A percentile compares a stretch with the other conserved stretches of the same genome.
Conservation (phyloP, 257 asterid genomes). For the Catharanthus roseus region DNA sequence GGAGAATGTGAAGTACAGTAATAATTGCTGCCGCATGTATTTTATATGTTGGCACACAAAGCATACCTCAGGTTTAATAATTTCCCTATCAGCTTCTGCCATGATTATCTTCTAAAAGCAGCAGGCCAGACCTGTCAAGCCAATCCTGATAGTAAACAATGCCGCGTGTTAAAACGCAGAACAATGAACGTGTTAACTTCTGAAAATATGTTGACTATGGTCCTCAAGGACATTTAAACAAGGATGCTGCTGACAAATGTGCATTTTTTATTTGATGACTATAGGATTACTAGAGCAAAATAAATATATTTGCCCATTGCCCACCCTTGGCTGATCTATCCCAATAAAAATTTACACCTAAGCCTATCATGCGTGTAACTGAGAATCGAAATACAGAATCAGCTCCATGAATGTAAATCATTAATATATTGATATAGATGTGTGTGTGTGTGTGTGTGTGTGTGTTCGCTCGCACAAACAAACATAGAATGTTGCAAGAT, state of each 20-base stretch:
- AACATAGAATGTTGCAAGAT: not conserved
- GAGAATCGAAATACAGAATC: not conserved
- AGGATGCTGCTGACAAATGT: not conserved
- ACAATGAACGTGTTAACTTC: not conserved
- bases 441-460: too few species aligned
- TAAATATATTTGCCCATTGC: not conserved
- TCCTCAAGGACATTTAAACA: not conserved
- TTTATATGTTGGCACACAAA: not conserved
- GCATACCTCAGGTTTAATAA: constrained; percentile 28
- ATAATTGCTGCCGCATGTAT: not conserved
- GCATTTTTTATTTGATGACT: not conserved
- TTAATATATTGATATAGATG: not conserved
- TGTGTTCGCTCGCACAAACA: too few species aligned
- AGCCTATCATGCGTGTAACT: not conserved
- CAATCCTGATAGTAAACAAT: constrained; percentile 8
- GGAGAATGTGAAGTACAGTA: not conserved
- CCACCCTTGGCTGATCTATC: not conserved
- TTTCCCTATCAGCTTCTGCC: constrained; percentile 26
- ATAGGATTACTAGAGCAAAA: not conserved
- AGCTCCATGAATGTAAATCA: not conserved
- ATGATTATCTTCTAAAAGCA: constrained; percentile 9
- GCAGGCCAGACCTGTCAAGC: constrained; percentile 1
- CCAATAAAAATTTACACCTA: not conserved
- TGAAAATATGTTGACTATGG: not conserved
- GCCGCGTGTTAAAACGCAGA: not conserved